phyloP scores from a whole-genome alignment of 805 yeast genomes.

The Metschnikowia continentalis region DNA sequence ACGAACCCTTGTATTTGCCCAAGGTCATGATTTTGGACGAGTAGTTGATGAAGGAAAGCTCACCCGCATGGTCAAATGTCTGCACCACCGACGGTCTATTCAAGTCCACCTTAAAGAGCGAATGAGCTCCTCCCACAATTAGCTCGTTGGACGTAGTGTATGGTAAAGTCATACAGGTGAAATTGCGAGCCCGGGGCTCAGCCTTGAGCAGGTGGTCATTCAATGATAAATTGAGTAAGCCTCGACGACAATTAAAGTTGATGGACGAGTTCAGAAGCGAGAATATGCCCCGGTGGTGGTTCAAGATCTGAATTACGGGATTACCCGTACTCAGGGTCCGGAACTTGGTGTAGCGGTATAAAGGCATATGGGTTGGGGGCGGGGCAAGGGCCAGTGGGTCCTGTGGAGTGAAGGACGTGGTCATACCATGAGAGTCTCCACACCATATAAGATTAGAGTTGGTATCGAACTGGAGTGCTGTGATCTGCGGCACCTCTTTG shows the following conservation, averaged over 20 bases:
- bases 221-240: slow-evolving; percentile 21
- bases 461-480: slow-evolving; percentile 54
- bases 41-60: slow-evolving; percentile 44
- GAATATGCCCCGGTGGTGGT: slow-evolving; percentile 32
- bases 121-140: slow-evolving; percentile 24
- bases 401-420: slow-evolving; percentile 30
- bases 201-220: slow-evolving; percentile 10
- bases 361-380: slow-evolving; percentile 15
- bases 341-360: slow-evolving; percentile 38
- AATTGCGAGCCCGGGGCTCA: slow-evolving; percentile 16
- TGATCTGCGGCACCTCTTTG: slow-evolving; percentile 17
- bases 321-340: slow-evolving; percentile 16
- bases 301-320: slow-evolving; percentile 27
- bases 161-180: slow-evolving; percentile 32
- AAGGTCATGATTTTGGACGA: slow-evolving; percentile 49
- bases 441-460: slow-evolving; percentile 80
- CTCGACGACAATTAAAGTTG: slow-evolving; percentile 34
- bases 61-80: slow-evolving; percentile 38
- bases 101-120: slow-evolving; percentile 32
- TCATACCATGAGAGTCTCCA: slow-evolving; percentile 61
- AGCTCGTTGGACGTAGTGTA: slow-evolving; percentile 29
- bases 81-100: slow-evolving; percentile 24
- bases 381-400: slow-evolving; percentile 11
- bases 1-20: slow-evolving; percentile 55
- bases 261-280: slow-evolving; percentile 30